Evolutionary conservation across 2,329 filamentous ascomycete genomes (phyloP), one percentile per base, ranked within the genome.

Genomic region (Diaporthe citri): DNA sequence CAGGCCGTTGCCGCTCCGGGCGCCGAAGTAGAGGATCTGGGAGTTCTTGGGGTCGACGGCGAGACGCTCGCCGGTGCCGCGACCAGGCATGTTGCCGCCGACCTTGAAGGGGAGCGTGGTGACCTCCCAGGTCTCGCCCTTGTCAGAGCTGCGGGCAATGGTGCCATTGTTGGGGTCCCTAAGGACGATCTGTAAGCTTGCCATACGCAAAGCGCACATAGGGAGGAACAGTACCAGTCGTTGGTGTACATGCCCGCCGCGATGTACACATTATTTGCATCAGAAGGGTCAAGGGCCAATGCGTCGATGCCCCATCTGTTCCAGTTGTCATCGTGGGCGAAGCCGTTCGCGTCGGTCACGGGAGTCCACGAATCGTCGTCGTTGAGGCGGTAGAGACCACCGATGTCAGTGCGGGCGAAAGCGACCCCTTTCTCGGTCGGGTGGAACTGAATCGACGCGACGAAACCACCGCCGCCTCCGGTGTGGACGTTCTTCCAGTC

Each of bases 11-110:
- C 89, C 90, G 75, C 88, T 90, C 55, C 90, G 85, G 2, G 90
- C 88, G 3, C 90, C 90, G 73, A 91, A 90, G 78, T 89, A 91
- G 28, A 91, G 78, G 74, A 91, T 88, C 34, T 88, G 85, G 57
- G 88, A 87, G 77, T 90, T 89, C 60, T 88, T 86, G 3, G 90
- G 90, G 78, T 91, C 90, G 10, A 91, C 86, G 1, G 88, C 89
- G 5, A 91, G 86, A 22, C 90, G 85, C 80, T 91, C 90, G 28
- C 90, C 90, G 80, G 87, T 88, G 10, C 90, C 90, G 28, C 90
- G 86, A 3, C 90, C 90, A 10, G 90, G 90, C 89, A 91, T 91
- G 79, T 91, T 91, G 0, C 90, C 90, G 13, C 90, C 90, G 60
- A 90, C 88, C 80, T 91, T 91, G 84, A 91, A 91, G 7, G 88